A percentile compares a stretch with the other conserved stretches of the same genome.
These are phyloP conservation scores for Arthrobotrys conoides DNA, from an alignment of 2,329 filamentous ascomycete species.

Conservation along the genomic window DNA sequence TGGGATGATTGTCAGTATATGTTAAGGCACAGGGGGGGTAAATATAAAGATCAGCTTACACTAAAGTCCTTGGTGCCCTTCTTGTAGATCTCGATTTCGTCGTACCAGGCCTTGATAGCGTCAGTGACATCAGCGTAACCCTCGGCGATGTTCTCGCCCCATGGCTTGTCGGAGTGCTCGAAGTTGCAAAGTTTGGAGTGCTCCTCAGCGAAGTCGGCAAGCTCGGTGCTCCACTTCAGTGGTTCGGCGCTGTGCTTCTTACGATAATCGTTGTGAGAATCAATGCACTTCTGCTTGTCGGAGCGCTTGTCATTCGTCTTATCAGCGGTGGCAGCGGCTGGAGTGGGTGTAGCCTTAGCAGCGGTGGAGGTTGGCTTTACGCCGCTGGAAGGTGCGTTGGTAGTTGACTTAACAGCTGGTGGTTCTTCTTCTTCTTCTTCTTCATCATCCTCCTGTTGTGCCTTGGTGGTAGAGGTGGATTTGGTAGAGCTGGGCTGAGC, in stretches of 20 bases:
- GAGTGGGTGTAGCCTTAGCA: constrained; percentile 1
- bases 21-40: neutral
- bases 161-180: constrained; percentile 77
- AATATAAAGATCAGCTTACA: constrained; percentile 3
- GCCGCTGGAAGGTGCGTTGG: neutral
- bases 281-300: constrained; percentile 68
- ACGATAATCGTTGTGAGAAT: constrained; percentile 89
- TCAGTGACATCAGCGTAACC: constrained; percentile 74
- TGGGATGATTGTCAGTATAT: constrained; percentile 25
- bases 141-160: constrained; percentile 93
- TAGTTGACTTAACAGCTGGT: neutral
- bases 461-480: neutral
- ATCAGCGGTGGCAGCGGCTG: neutral
- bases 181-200: constrained; percentile 79
- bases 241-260: constrained; percentile 80
- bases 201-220: constrained; percentile 75
- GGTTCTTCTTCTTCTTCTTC: constrained; percentile 1
- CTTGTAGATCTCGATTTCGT: constrained; percentile 77
- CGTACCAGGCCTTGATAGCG: constrained; percentile 90
- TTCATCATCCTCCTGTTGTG: neutral
- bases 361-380: neutral
- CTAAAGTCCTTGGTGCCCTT: constrained; percentile 72
- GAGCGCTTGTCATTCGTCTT: neutral
- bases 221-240: constrained; percentile 76
- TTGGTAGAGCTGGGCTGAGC: neutral